phyloP scores from a whole-genome alignment of 192 early-diverging fungal species.

The Backusella luteola region DNA sequence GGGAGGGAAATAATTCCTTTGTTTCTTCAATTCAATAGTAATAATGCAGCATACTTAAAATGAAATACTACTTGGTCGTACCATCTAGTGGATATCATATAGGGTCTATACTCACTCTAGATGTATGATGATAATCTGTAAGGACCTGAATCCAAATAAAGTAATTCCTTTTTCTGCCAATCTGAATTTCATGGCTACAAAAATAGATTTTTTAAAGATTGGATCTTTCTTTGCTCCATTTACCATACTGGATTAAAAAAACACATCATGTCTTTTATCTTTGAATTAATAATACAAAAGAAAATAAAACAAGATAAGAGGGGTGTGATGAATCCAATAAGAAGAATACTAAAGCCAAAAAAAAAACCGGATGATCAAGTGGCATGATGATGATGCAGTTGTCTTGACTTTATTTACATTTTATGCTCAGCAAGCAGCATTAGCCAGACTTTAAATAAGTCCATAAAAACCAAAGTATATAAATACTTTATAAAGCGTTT shows the following conservation, averaged over 20 bases:
- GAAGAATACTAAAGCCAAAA: not conserved
- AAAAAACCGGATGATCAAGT: not conserved
- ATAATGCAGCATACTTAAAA: not conserved
- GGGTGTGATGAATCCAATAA: not conserved
- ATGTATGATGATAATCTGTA: not conserved
- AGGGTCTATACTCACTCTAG: not conserved
- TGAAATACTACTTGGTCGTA: not conserved
- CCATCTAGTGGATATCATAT: not conserved
- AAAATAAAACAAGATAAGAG: not conserved
- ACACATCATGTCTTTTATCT: not conserved
- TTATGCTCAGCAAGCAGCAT: conserved; percentile 1
- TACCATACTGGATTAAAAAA: not conserved
- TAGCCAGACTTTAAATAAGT: not conserved
- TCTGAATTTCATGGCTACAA: too few relatives aligned
- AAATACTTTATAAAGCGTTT: not conserved
- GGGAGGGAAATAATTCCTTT: too few relatives aligned
- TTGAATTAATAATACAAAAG: not conserved
- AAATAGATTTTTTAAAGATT: too few relatives aligned
- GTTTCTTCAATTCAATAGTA: not conserved
- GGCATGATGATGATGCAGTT: not conserved
- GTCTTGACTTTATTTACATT: not conserved
- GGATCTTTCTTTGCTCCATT: not conserved
- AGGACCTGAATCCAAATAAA: not conserved
- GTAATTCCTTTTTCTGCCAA: not conserved
- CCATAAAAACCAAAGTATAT: not conserved